Evolutionary conservation across 139 green algal species (phyloP), one percentile per base, ranked within the genome.

Genomic region (Dunaliella sp.): DNA sequence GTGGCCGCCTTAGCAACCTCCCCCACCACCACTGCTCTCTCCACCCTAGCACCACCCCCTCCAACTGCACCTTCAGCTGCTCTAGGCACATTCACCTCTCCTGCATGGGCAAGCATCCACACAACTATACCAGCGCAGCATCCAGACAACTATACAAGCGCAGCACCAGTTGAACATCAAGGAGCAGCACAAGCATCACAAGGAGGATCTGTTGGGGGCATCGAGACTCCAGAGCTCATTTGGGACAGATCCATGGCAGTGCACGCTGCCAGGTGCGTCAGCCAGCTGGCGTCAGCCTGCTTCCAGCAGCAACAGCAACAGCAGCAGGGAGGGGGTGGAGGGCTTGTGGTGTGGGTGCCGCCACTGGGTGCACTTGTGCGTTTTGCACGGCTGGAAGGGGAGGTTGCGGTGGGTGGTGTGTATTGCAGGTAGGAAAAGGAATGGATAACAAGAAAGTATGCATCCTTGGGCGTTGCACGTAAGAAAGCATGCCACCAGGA

Each of bases 171-270:
- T n/a, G n/a, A n/a, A n/a, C n/a, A n/a, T n/a, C n/a, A n/a, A n/a
- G n/a, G n/a, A n/a, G n/a, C n/a, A n/a, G n/a, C n/a, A n/a, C n/a
- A n/a, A n/a, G n/a, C n/a, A n/a, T n/a, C n/a, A n/a, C n/a, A n/a
- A n/a, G n/a, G n/a, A n/a, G n/a, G n/a, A n/a, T n/a, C n/a, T n/a
- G n/a, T n/a, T 38, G 85, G 85, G 35, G 32, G 2, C 81, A 89
- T 89, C 25, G 90, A 98, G 91, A 97, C 93, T 0, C 96, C 96
- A 0, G 96, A 98, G 89, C 90, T 92, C 26, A 87, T 98, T 79
- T 98, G 96, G 96, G 93, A 91, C 37, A 36, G 28, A 1, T 48
- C 81, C 82, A 97, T 97, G 95, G 89, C 87, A 0, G 36, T 30
- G 2, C 85, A 84, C 1, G 90, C 93, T 0, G 93, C 89, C 0